phyloP scores from a whole-genome alignment of 768 basidiomycete species.

The Boletus vermiculosoides region DNA sequence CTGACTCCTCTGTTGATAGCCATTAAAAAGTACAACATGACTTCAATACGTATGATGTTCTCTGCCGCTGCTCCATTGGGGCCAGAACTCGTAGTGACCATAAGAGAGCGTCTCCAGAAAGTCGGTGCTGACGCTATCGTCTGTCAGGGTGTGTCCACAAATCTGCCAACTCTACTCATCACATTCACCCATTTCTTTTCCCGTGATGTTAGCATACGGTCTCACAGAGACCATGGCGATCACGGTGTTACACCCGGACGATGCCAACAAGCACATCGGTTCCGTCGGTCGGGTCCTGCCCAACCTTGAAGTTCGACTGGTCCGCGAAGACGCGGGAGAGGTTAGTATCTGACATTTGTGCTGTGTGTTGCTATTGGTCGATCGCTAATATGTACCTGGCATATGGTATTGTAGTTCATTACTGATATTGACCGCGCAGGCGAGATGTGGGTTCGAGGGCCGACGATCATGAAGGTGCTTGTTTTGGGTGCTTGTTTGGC shows the following conservation, averaged over 20 bases:
- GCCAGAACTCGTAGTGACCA: slow-evolving; percentile 53
- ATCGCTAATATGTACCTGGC: neutral
- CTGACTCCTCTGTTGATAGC: slow-evolving; percentile 35
- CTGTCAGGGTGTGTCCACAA: slow-evolving; percentile 46
- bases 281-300: slow-evolving; percentile 70
- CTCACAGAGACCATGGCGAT: slow-evolving; percentile 80
- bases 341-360: slow-evolving; percentile 2
- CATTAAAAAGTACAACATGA: slow-evolving; percentile 65
- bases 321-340: slow-evolving; percentile 60
- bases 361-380: neutral
- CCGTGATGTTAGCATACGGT: slow-evolving; percentile 56
- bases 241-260: slow-evolving; percentile 48
- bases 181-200: neutral
- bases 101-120: slow-evolving; percentile 39
- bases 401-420: slow-evolving; percentile 16
- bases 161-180: too few relatives aligned
- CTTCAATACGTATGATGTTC: slow-evolving; percentile 53
- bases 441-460: slow-evolving; percentile 81
- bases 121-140: slow-evolving; percentile 43
- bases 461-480: slow-evolving; percentile 75
- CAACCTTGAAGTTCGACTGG: slow-evolving; percentile 71
- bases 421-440: slow-evolving; percentile 48
- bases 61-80: slow-evolving; percentile 85
- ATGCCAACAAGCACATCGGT: slow-evolving; percentile 52
- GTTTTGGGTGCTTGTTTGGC: neutral